Conservation (phyloP, 345 rosid genomes). For the Clarkia xantiana region DNA sequence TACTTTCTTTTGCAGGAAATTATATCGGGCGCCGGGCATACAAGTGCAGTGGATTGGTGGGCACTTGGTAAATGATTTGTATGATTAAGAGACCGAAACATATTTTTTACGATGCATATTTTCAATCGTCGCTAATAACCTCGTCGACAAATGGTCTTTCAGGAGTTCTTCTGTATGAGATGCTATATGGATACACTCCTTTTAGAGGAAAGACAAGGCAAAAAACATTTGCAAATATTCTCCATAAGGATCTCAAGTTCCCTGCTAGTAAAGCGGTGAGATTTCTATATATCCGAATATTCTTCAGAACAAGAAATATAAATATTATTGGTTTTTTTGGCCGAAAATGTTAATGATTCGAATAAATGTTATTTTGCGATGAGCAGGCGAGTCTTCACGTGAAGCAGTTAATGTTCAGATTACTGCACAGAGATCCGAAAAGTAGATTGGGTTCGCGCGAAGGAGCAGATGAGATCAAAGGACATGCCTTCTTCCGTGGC, state of each 20-base stretch:
- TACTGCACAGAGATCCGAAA: constrained; percentile 79
- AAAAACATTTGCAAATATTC: constrained; percentile 80
- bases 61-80: constrained; percentile 53
- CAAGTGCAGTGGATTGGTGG: constrained; percentile 99
- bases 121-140: background rate
- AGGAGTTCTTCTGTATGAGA: constrained; percentile 84
- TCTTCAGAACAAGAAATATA: background rate
- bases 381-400: constrained; percentile 60
- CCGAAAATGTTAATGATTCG: no score
- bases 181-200: constrained; percentile 95
- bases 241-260: constrained; percentile 76
- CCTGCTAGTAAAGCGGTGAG: constrained; percentile 55
- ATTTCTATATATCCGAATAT: no score
- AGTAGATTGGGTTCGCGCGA: constrained; percentile 61
- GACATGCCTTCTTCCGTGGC: constrained; percentile 72
- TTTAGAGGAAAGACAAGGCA: constrained; percentile 93
- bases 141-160: background rate
- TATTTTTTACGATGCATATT: no score
- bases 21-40: constrained; percentile 76
- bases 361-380: no score
- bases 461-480: constrained; percentile 77
- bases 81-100: no score
- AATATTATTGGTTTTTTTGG: background rate
- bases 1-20: constrained; percentile 48
- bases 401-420: constrained; percentile 62